These are phyloP conservation scores for Zygosaccharomyces pseudobailii DNA, from an alignment of 1,139 yeast genomes.

Conservation along the genomic window DNA sequence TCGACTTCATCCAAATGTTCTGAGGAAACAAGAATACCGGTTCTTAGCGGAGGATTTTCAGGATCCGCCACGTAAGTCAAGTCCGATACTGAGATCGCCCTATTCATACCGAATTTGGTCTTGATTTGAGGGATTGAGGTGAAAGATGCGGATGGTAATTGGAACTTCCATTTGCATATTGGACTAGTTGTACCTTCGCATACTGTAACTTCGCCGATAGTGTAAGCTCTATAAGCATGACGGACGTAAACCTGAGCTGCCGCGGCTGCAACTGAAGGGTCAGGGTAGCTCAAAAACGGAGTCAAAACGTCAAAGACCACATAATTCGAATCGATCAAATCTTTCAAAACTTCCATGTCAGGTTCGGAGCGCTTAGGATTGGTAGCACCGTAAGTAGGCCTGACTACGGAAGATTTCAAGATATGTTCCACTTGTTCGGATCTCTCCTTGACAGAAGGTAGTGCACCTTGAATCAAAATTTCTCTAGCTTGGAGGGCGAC, in stretches of 20 bases:
- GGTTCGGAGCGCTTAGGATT: slow-evolving; percentile 77
- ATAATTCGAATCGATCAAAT: slow-evolving; percentile 92
- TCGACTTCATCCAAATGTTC: slow-evolving; percentile 86
- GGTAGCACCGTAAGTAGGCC: slow-evolving; percentile 82
- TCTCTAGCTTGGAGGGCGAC: slow-evolving; percentile 97
- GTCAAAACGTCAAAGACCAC: slow-evolving; percentile 93
- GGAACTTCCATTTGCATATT: slow-evolving; percentile 84
- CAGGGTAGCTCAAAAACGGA: slow-evolving; percentile 79
- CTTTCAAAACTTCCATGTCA: slow-evolving; percentile 70
- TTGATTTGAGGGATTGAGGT: slow-evolving; percentile 56
- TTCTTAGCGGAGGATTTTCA: slow-evolving; percentile 59
- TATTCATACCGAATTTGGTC: slow-evolving; percentile 51
- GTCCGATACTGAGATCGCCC: slow-evolving; percentile 91
- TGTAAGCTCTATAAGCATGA: slow-evolving; percentile 95
- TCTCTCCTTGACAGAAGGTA: slow-evolving; percentile 94
- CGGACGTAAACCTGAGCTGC: slow-evolving; percentile 96
- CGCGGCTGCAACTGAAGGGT: slow-evolving; percentile 88
- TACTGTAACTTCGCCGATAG: slow-evolving; percentile 70
- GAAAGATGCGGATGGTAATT: slow-evolving; percentile 76
- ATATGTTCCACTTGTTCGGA: slow-evolving; percentile 96
- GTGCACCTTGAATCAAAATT: slow-evolving; percentile 89
- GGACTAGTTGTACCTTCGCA: slow-evolving; percentile 50
- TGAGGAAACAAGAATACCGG: slow-evolving; percentile 83
- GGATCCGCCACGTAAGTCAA: slow-evolving; percentile 76
- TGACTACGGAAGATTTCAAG: slow-evolving; percentile 84